Conservation (phyloP, 1,284 basidiomycete genomes). For the Malassezia brasiliensis region DNA sequence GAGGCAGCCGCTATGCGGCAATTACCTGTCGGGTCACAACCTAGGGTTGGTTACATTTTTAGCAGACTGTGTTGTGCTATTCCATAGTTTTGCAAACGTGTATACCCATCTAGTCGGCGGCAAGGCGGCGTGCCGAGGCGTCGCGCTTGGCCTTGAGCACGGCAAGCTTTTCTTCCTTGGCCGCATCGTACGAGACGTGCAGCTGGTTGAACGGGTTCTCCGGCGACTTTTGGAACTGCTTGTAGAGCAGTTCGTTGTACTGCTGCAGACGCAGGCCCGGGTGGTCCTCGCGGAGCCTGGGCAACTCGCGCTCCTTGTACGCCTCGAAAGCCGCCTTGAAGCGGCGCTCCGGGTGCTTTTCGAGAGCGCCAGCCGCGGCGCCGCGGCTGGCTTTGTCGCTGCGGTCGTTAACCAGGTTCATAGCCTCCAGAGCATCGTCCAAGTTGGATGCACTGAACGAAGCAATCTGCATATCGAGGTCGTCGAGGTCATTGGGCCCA, state of each 20-base stretch:
- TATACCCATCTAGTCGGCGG: conserved; percentile 1
- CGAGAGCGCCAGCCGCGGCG: conserved; percentile 63
- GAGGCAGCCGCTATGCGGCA: conserved; percentile 19
- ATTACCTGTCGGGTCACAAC: conserved; percentile 19
- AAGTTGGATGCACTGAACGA: conserved; percentile 72
- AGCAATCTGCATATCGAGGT: conserved; percentile 25
- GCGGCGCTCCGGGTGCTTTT: conserved; percentile 84
- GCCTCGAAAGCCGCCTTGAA: conserved; percentile 69
- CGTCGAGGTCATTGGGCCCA: conserved; percentile 24
- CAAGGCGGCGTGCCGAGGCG: conserved; percentile 38
- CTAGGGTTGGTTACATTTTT: conserved; percentile 16
- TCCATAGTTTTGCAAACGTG: neutral
- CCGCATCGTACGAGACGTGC: conserved; percentile 64
- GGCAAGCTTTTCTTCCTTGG: conserved; percentile 68
- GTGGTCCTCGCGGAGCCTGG: conserved; percentile 66
- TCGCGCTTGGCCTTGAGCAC: conserved; percentile 55
- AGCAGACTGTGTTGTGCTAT: neutral
- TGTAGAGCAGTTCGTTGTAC: conserved; percentile 55
- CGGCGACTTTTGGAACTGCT: conserved; percentile 57
- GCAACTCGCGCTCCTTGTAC: conserved; percentile 78
- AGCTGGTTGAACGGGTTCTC: conserved; percentile 66
- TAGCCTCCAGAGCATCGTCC: conserved; percentile 80
- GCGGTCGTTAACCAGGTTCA: conserved; percentile 79
- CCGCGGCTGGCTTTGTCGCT: conserved; percentile 71
- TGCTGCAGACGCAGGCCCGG: conserved; percentile 74